A percentile compares a stretch with the other conserved stretches of the same genome.
Conservation (phyloP, 176 grass and related monocot species). For the Eragrostis curvula region DNA sequence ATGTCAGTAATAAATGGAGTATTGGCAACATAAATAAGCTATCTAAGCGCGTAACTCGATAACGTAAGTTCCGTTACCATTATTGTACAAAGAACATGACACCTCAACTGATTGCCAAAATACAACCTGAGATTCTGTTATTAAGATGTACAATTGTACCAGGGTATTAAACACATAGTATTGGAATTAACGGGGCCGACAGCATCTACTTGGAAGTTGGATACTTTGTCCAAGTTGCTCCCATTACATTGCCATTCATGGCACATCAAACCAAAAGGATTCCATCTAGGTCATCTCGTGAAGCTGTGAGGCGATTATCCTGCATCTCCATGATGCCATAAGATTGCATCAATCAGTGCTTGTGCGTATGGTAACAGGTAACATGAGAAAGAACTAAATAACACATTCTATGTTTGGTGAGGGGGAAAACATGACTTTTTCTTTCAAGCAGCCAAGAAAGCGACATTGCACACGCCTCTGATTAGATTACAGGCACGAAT, state of each 20-base stretch:
- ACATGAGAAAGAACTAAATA: not conserved
- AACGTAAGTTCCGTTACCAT: no score
- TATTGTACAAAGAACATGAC: no score
- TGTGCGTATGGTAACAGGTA: not conserved
- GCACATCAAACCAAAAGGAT: not conserved
- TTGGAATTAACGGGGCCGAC: not conserved
- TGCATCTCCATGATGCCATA: constrained; percentile 37
- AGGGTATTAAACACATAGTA: no score
- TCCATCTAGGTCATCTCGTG: not conserved
- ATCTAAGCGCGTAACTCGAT: no score
- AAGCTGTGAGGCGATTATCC: not conserved
- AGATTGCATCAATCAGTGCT: constrained; percentile 9
- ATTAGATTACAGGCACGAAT: not conserved
- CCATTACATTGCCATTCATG: not conserved
- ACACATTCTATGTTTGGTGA: no score
- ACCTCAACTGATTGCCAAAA: no score
- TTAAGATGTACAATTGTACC: no score
- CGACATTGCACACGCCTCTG: not conserved
- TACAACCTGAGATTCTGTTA: no score
- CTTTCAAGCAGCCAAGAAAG: not conserved
- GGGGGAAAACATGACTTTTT: not conserved
- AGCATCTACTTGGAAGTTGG: constrained; percentile 14
- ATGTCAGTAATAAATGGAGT: not conserved
- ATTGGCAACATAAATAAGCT: no score
- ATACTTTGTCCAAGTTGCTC: constrained; percentile 14